Conservation (phyloP, 352 stramenopile species). For the Globisporangium sylvaticum region DNA sequence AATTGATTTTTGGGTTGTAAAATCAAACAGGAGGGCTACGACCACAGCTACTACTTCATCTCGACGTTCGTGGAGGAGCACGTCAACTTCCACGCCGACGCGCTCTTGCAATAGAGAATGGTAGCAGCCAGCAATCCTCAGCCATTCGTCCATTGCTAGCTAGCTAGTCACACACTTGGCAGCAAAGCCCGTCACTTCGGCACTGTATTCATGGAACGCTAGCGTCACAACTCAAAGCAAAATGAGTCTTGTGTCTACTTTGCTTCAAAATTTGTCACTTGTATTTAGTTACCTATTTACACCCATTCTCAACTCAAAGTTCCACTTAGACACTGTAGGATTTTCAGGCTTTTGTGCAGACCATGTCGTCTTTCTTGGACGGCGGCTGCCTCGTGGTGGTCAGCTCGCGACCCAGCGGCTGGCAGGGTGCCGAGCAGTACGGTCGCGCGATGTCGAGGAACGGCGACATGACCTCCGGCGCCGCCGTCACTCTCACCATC, state of each 20-base stretch:
- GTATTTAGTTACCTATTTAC: background rate
- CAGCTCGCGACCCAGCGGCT: background rate
- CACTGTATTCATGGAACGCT: background rate
- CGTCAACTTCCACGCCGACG: slow-evolving; percentile 91
- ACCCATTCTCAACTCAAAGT: background rate
- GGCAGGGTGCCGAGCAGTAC: slow-evolving; percentile 44
- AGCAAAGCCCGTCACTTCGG: background rate
- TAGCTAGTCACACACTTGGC: background rate
- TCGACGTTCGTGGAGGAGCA: slow-evolving; percentile 95
- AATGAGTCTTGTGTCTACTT: background rate
- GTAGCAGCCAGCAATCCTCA: background rate
- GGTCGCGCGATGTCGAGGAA: slow-evolving; percentile 23
- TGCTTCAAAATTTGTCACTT: slow-evolving; percentile 4
- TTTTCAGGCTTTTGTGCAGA: slow-evolving; percentile 5
- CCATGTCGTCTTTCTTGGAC: background rate
- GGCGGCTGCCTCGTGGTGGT: background rate
- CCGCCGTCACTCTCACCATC: background rate
- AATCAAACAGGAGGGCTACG: slow-evolving; percentile 83
- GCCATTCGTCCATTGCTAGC: too few relatives aligned
- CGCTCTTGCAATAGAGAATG: slow-evolving; percentile 48
- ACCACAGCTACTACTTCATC: slow-evolving; percentile 99
- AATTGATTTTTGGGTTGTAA: background rate
- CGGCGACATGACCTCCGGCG: background rate
- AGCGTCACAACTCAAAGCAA: background rate
- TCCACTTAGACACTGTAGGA: too few relatives aligned